These are phyloP conservation scores for Saturnispora hagleri DNA, from an alignment of 805 yeast species.

Conservation along the genomic window DNA sequence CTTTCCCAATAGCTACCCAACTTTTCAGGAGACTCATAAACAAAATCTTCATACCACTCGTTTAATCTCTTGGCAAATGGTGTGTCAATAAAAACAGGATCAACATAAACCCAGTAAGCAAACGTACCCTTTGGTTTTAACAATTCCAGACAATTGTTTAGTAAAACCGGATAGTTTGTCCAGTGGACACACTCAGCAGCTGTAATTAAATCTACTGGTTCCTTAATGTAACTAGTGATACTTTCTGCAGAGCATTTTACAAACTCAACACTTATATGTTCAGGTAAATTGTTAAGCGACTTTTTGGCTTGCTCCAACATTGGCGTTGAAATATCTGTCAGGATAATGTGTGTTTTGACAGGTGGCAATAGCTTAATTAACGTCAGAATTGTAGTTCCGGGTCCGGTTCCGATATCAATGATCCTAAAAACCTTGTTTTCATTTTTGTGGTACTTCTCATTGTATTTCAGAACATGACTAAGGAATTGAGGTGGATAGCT, in stretches of 20 bases:
- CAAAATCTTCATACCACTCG: conserved; percentile 35
- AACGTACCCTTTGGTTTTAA: conserved; percentile 38
- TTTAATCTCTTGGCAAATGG: conserved; percentile 23
- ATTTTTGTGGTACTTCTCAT: background rate
- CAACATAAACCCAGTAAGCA: conserved; percentile 74
- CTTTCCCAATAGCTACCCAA: conserved; percentile 78
- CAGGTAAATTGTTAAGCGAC: conserved; percentile 5
- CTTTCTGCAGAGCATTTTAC: conserved; percentile 18
- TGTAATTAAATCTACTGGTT: conserved; percentile 48
- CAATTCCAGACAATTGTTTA: conserved; percentile 27
- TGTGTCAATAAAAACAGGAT: conserved; percentile 40
- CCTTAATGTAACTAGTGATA: conserved; percentile 14
- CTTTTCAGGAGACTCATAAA: conserved; percentile 33
- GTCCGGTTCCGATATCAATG: conserved; percentile 51
- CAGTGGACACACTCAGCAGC: conserved; percentile 89
- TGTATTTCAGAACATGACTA: conserved; percentile 24
- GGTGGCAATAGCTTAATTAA: conserved; percentile 29
- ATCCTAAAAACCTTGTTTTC: conserved; percentile 7
- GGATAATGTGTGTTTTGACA: conserved; percentile 25
- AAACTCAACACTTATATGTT: background rate
- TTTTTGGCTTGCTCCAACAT: conserved; percentile 38
- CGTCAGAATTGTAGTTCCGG: conserved; percentile 43
- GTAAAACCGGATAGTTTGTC: conserved; percentile 35
- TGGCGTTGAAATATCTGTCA: conserved; percentile 37
- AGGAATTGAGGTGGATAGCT: conserved; percentile 49